Base-by-base conservation (phyloP, 164 flowering plant species). In the Kalanchoe fedtschenkoi region DNA sequence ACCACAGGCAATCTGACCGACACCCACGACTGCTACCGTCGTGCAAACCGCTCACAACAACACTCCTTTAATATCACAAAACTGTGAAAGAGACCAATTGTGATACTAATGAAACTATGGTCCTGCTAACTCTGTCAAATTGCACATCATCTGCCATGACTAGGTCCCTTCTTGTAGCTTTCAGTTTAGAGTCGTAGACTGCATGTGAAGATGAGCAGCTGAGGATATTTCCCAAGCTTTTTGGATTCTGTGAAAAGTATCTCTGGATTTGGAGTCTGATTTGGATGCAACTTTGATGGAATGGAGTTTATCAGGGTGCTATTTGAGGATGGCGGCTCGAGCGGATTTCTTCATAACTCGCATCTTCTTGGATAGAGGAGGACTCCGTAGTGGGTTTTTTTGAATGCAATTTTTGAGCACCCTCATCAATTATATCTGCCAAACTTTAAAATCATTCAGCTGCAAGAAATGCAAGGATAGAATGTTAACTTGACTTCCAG, bases 201-300 rank as follows among this genome's bases (percentile, higher is more conserved):
- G 76, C 79, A 19, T 95, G 88, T 3, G 77, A 72, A 28, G 24
- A 78, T n/a, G 89, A 58, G 65, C 85, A 65, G 32, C 92, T 58
- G 10, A 91, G 88, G 34, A n/a, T n/a, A 84, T 57, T 71, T 87
- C 89, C 97, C 97, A 91, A 28, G 96, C 97, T 69, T 79, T 85
- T 65, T 85, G 95, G 21, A 91, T 71, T 60, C 74, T 74, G 28
- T 86, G 46, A 63, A 85, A 91, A 61, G 68, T 76, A 21, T 77
- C 78, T 17, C 66, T 75, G 24, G 65, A 26, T 39, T 57, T 74
- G 37, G 62, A 21, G 3, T 66, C 62, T 5, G 65, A 29, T 42
- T 62, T 67, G 1, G 74, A 72, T 41, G 51, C 19, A 37, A 68
- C 73, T 0, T 66, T 33, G 44, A 65, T 41, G 26, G 63, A 68